phyloP scores from a whole-genome alignment of 257 asterid genomes.

The Craterostigma plantagineum region DNA sequence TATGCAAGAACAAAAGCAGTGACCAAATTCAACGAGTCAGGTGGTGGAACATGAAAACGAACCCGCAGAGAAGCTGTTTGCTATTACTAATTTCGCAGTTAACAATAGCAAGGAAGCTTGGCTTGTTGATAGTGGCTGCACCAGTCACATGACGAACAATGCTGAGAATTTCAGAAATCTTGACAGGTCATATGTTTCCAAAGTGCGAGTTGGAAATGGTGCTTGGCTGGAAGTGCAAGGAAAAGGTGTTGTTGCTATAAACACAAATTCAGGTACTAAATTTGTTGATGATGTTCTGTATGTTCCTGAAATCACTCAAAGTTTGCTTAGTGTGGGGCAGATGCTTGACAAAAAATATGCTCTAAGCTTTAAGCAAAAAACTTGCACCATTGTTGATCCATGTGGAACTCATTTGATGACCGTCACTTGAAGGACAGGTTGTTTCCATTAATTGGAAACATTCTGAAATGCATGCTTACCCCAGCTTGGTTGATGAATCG shows the following conservation, averaged over 20 bases:
- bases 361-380: neutral
- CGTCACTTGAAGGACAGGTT: conserved; percentile 1
- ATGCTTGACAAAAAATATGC: conserved; percentile 1
- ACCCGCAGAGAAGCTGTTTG: too few relatives aligned
- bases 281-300: conserved; percentile 4
- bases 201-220: neutral
- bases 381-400: conserved; percentile 1
- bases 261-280: neutral
- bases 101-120: too few relatives aligned
- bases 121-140: too few relatives aligned
- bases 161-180: too few relatives aligned
- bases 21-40: too few relatives aligned
- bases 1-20: too few relatives aligned
- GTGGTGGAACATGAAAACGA: too few relatives aligned
- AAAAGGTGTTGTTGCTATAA: neutral
- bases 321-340: conserved; percentile 7
- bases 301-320: conserved; percentile 2
- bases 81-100: too few relatives aligned
- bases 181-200: neutral
- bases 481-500: neutral
- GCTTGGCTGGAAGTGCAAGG: neutral
- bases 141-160: too few relatives aligned
- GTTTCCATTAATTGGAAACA: neutral
- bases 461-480: conserved; percentile 2
- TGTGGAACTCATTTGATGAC: conserved; percentile 1